Evolutionary conservation across 2,329 filamentous ascomycete species (phyloP).

Genomic region (Penicillium polonicum): DNA sequence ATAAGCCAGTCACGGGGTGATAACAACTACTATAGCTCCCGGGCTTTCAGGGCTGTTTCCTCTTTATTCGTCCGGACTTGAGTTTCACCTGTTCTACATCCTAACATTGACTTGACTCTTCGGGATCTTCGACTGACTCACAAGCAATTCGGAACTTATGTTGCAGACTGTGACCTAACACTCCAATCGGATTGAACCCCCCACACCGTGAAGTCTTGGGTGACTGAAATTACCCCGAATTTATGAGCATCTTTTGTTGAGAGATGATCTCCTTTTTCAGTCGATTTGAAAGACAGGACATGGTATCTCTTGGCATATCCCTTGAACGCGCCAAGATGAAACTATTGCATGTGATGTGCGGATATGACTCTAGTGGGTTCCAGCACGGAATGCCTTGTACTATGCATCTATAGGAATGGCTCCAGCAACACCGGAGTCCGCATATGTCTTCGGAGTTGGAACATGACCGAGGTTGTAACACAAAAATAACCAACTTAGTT

Average conservation of each 20-base stretch:
- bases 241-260: slow-evolving; percentile 8
- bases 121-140: not conserved
- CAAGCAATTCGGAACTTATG: not conserved
- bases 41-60: not conserved
- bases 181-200: not conserved
- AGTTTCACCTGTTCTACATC: not conserved
- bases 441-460: not conserved
- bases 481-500: not conserved
- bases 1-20: slow-evolving; percentile 14
- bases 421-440: not conserved
- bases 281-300: not conserved
- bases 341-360: slow-evolving; percentile 2
- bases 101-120: too few species aligned
- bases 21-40: slow-evolving; percentile 4
- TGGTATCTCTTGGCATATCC: slow-evolving; percentile 7
- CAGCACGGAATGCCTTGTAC: not conserved
- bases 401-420: not conserved
- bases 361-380: not conserved
- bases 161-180: not conserved
- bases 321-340: slow-evolving; percentile 10
- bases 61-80: not conserved
- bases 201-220: not conserved
- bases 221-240: slow-evolving; percentile 8
- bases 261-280: not conserved
- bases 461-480: not conserved